Conservation (phyloP, 176 grass and related monocot genomes). For the Dendrocalamus sinicus region DNA sequence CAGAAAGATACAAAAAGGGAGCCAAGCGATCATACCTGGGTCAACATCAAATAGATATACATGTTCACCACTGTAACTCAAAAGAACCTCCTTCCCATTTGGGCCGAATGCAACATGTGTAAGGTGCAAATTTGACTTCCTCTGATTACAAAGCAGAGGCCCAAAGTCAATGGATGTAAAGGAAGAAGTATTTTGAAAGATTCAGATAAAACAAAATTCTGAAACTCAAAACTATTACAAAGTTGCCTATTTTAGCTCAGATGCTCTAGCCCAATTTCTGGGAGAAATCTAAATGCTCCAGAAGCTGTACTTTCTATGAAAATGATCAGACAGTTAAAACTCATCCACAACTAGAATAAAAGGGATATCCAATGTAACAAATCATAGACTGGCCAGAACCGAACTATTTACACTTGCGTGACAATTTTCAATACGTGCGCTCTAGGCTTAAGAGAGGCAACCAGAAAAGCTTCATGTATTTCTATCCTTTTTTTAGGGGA, state of each 20-base stretch:
- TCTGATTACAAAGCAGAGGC: conserved; percentile 54
- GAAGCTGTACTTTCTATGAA: conserved; percentile 15
- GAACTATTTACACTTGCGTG: neutral
- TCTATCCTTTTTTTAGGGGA: neutral
- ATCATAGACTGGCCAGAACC: neutral
- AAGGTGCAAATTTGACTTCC: conserved; percentile 77
- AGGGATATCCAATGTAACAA: neutral
- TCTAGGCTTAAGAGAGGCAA: neutral
- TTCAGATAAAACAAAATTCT: conserved; percentile 1
- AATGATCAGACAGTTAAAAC: conserved; percentile 13
- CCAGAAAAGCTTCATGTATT: neutral
- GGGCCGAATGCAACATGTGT: conserved; percentile 97
- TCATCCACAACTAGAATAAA: conserved; percentile 1
- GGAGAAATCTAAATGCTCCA: neutral
- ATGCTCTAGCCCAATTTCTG: neutral
- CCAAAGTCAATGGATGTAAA: conserved; percentile 29
- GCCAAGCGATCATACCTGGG: conserved; percentile 60
- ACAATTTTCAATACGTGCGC: neutral
- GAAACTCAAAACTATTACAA: conserved; percentile 15
- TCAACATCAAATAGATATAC: conserved; percentile 91
- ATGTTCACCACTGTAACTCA: conserved; percentile 98
- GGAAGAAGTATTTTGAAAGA: neutral
- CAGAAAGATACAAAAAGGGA: conserved; percentile 28
- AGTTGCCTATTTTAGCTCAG: conserved; percentile 10
- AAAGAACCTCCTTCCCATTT: conserved; percentile 84